Base-by-base conservation (phyloP, 441 rosid species). In the Melastoma candidum region DNA sequence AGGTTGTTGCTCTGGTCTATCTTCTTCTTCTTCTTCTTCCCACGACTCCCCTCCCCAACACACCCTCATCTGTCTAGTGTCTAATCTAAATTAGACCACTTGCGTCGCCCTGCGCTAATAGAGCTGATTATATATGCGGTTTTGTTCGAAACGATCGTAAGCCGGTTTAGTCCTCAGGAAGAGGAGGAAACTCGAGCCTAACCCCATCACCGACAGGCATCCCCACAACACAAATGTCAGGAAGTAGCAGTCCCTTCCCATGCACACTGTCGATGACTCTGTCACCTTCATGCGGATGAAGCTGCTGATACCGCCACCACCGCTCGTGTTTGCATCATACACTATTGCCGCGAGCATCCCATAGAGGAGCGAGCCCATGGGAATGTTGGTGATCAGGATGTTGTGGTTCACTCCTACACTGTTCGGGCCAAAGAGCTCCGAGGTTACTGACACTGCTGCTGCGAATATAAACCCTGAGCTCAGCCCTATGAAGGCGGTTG, bases 391-490 rank as follows among this genome's bases (percentile, higher is more conserved):
- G 63, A 92, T 92, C 29, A 92, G 66, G 51, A 92, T 82, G 66
- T 92, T 92, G 74, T 92, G 98, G 71, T 92, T 92, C 27, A 92
- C 95, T 0, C 97, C 95, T 5, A 86, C 74, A 55, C 90, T 88
- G 48, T 82, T 85, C 0, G 95, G 95, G 17, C 98, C 98, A 10
- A 92, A 92, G 5, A 92, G 79, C 68, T 88, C 97, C 0, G 95
- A 88, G 43, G 98, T 92, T 49, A 92, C 67, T 7, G 98, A 88
- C 63, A 92, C 97, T 0, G 97, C 97, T 2, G 95, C 92, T 3
- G 98, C 95, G 46, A 92, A 92, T 65, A 92, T 85, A 80, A 85
- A 92, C 0, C 97, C 98, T 0, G 98, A 92, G 65, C 98, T 88
- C 59, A 88, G 39, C 26, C 95, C 95, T 0, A 93, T 77, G 12